A percentile compares a stretch with the other conserved stretches of the same genome.
Conservation (phyloP, 352 stramenopile genomes). For the Pythium biforme region DNA sequence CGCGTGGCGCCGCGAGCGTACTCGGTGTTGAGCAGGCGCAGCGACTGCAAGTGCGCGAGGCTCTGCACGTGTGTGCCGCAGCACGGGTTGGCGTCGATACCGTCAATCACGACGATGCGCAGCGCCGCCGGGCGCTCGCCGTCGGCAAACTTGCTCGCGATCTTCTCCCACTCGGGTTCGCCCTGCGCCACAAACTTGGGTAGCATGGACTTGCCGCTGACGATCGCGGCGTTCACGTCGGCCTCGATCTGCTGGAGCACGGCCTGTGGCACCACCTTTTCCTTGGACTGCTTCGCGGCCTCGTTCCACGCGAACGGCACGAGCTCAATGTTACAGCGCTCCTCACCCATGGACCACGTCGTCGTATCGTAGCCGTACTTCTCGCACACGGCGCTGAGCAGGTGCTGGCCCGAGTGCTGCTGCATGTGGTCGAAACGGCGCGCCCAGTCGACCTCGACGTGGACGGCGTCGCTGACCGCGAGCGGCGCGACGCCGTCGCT, state of each 20-base stretch:
- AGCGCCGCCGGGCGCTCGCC: constrained; percentile 62
- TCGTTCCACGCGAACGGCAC: constrained; percentile 44
- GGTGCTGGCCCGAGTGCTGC: constrained; percentile 88
- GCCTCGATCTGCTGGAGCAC: constrained; percentile 58
- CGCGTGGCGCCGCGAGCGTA: constrained; percentile 59
- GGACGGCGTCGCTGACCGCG: constrained; percentile 45
- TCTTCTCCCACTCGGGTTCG: constrained; percentile 52
- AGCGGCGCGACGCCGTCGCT: constrained; percentile 32
- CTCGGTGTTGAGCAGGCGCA: constrained; percentile 77
- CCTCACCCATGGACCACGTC: constrained; percentile 73
- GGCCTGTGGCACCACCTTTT: constrained; percentile 41
- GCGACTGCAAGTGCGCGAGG: constrained; percentile 60
- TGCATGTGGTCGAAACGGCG: constrained; percentile 88
- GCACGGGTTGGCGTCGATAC: constrained; percentile 84
- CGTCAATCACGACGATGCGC: constrained; percentile 82
- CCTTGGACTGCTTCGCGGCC: constrained; percentile 29
- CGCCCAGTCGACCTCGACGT: constrained; percentile 65
- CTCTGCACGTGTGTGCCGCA: constrained; percentile 87
- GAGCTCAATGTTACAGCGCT: constrained; percentile 80
- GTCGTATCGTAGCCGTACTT: constrained; percentile 70
- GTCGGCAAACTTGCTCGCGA: constrained; percentile 58
- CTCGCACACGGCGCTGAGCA: constrained; percentile 84
- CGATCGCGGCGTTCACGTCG: constrained; percentile 77
- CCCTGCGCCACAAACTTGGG: constrained; percentile 56
- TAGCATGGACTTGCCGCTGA: constrained; percentile 49